phyloP scores from a whole-genome alignment of 1,284 basidiomycete genomes.

The Apiotrichum laibachii region DNA sequence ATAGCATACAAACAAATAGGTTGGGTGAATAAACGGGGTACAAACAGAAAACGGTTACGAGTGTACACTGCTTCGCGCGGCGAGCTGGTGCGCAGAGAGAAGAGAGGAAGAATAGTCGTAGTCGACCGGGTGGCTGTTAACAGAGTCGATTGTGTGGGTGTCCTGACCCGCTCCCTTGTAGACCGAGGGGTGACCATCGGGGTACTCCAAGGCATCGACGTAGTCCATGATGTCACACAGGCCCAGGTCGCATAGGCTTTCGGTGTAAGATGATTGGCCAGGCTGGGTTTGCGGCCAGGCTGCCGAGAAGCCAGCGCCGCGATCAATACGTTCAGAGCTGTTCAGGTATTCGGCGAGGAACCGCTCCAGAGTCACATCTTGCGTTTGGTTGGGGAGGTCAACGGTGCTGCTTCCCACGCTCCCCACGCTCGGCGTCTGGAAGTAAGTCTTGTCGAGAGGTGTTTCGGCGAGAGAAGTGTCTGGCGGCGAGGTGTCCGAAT shows the following conservation, averaged over 20 bases:
- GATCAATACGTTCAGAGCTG: not conserved
- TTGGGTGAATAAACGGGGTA: no score
- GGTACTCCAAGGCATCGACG: no score
- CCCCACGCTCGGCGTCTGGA: not conserved
- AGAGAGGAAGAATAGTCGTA: no score
- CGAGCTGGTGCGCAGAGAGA: no score
- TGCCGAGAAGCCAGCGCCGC: not conserved
- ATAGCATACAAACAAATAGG: no score
- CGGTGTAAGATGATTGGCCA: not conserved
- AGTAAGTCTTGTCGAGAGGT: no score
- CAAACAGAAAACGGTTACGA: no score
- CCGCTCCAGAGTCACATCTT: not conserved
- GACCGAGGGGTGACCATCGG: no score
- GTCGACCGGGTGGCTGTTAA: not conserved
- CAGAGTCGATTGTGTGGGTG: not conserved
- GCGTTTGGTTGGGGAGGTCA: not conserved
- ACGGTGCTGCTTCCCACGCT: not conserved
- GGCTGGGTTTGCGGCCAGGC: not conserved
- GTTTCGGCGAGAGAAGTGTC: no score
- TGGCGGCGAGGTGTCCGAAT: no score
- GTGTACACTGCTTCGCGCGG: no score
- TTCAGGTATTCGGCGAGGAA: slow-evolving; percentile 1
- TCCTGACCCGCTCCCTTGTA: no score
- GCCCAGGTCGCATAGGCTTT: not conserved
- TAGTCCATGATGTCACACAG: not conserved